Evolutionary conservation across 2,329 filamentous ascomycete genomes (phyloP).

Genomic region (Zymoseptoria ardabiliae): DNA sequence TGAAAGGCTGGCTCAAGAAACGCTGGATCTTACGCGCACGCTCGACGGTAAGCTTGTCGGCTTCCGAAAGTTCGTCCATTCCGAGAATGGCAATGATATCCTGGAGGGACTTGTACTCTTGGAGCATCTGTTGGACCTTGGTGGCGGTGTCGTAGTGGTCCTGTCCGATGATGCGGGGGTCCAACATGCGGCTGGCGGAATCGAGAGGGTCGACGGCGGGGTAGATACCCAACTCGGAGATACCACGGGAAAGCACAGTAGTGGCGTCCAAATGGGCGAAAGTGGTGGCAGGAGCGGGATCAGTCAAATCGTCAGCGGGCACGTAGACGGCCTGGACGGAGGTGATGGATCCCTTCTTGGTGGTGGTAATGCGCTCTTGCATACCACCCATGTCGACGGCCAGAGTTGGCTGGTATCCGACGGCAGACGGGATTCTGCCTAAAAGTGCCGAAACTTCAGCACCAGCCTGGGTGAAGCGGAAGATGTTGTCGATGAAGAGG

Average conservation of each 20-base stretch:
- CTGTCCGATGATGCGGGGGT: conserved; percentile 95
- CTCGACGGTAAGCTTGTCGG: conserved; percentile 99
- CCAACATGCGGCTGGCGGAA: conserved; percentile 98
- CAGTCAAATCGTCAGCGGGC: conserved; percentile 99
- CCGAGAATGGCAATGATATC: conserved; percentile 98
- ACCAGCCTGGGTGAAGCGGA: conserved; percentile 99
- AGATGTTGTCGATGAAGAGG: conserved; percentile 99
- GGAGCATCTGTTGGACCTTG: conserved; percentile 96
- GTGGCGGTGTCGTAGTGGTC: conserved; percentile 96
- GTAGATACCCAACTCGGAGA: conserved; percentile 99
- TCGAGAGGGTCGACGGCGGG: conserved; percentile 98
- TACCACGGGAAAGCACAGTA: conserved; percentile 99
- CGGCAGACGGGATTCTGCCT: conserved; percentile 98
- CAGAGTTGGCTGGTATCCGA: conserved; percentile 99
- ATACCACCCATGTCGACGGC: conserved; percentile 98
- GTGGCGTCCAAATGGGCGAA: conserved; percentile 99
- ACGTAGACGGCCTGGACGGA: conserved; percentile 99
- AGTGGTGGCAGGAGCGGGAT: conserved; percentile 97
- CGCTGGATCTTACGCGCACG: conserved; percentile 99
- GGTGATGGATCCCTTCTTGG: conserved; percentile 98
- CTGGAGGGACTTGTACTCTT: conserved; percentile 99
- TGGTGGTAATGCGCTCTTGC: conserved; percentile 99
- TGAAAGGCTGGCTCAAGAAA: conserved; percentile 99
- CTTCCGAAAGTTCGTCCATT: conserved; percentile 99
- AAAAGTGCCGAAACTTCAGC: conserved; percentile 99